Base-by-base conservation (phyloP, 352 stramenopile genomes). In the Chrysophaeum taylorii region DNA sequence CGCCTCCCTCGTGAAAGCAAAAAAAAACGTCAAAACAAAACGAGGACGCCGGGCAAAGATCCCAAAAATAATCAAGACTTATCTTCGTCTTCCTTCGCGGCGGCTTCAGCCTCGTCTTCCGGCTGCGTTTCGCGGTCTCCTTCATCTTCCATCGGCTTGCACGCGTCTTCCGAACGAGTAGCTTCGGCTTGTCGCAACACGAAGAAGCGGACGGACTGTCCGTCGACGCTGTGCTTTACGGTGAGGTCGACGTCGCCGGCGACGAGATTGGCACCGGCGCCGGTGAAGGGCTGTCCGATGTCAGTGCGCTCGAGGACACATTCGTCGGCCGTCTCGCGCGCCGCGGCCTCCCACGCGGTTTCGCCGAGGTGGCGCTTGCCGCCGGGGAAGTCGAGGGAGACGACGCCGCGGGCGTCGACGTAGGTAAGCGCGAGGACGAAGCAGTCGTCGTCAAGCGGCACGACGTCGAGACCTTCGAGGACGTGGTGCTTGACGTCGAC, bases 181-280 rank as follows among this genome's bases (percentile, higher is more conserved):
- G n/a, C 7, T 2, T 63, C 52, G 9, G 5, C 52, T 12, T 25
- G 5, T 15, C 29, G n/a, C 33, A 66, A 36, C 5, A 66, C 14
- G 57, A 66, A 66, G 57, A 66, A 66, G 31, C 57, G 57, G 33
- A 66, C 57, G 33, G 33, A 45, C 57, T 66, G 57, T 31, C 57
- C 57, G 57, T 66, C 57, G 36, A 41, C 33, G 5, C 57, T 36
- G 33, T 43, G 12, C 31, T 18, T 35, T 2, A 5, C 57, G 16
- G 9, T 9, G 35, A 66, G 23, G 57, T 2, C 14, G 57, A 45
- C 57, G 16, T 7, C 33, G 35, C 57, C 57, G 35, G n/a, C 2
- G 14, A 14, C 33, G 31, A 2, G 7, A 18, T 2, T n/a, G n/a
- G n/a, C n/a, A n/a, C n/a, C n/a, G n/a, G n/a, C n/a, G n/a, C n/a